Conservation (phyloP, 2,329 filamentous ascomycete genomes). For the Claviceps lovelessii region DNA sequence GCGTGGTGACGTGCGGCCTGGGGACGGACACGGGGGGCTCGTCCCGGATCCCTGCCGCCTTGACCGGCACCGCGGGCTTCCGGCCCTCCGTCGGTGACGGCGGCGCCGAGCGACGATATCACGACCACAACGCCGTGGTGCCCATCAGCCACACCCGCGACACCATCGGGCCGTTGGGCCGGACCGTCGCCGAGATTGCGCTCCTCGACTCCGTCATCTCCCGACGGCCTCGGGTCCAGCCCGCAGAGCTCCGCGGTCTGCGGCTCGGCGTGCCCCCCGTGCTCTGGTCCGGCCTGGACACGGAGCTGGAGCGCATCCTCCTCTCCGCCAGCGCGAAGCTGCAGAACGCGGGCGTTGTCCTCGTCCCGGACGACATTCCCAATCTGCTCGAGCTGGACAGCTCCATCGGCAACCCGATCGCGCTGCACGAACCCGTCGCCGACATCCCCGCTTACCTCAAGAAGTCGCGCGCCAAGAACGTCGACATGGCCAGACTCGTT, state of each 20-base stretch:
- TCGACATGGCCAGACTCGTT: constrained; percentile 3
- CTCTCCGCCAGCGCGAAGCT: constrained; percentile 2
- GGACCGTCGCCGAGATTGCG: constrained; percentile 51
- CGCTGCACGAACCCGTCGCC: constrained; percentile 4
- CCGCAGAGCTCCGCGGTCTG: constrained; percentile 2
- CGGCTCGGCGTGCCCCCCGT: constrained; percentile 7
- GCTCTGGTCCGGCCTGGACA: constrained; percentile 8
- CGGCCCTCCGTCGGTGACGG: constrained; percentile 9
- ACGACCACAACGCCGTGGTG: constrained; percentile 30
- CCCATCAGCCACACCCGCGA: constrained; percentile 53
- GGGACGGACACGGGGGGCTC: constrained; percentile 12
- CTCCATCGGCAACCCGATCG: constrained; percentile 3
- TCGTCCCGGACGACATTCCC: constrained; percentile 7
- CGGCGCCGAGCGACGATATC: constrained; percentile 6
- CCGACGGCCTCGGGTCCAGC: constrained; percentile 22
- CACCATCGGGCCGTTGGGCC: constrained; percentile 49
- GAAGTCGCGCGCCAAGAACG: constrained; percentile 1
- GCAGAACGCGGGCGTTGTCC: constrained; percentile 4
- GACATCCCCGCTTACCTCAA: constrained; percentile 7
- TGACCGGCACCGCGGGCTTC: constrained; percentile 10
- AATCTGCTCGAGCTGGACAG: constrained; percentile 5
- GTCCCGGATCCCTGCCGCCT: constrained; percentile 8
- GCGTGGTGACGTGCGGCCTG: constrained; percentile 9
- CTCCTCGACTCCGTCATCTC: constrained; percentile 49
- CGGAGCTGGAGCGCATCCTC: constrained; percentile 3